A percentile compares a stretch with the other conserved stretches of the same genome.
These are phyloP conservation scores for Flaveria brownii DNA, from an alignment of 129 eudicot species.

Conservation along the genomic window DNA sequence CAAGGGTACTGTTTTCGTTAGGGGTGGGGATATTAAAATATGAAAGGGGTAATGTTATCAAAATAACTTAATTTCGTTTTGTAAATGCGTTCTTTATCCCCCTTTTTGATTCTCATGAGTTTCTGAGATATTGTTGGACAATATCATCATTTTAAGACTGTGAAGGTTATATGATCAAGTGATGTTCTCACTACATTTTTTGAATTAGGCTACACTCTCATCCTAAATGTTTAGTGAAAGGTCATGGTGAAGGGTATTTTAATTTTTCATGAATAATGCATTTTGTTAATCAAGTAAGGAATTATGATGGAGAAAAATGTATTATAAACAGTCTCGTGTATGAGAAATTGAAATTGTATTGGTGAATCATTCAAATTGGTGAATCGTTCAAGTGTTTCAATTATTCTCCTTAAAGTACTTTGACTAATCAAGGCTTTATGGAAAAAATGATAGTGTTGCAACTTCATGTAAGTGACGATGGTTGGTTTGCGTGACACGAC, in stretches of 20 bases:
- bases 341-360: neutral
- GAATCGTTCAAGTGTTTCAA: neutral
- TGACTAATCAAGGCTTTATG: neutral
- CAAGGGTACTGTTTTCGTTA: no score
- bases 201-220: neutral
- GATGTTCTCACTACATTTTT: neutral
- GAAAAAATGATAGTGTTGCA: neutral
- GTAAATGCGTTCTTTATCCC: neutral
- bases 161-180: neutral
- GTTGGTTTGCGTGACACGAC: neutral
- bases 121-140: neutral
- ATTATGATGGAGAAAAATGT: neutral
- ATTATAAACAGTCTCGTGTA: neutral
- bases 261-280: neutral
- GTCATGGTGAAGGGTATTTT: neutral
- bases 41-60: no score
- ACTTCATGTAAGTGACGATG: neutral
- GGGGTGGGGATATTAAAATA: no score
- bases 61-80: neutral
- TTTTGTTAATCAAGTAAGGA: neutral
- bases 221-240: neutral
- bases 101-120: neutral
- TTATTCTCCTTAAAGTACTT: neutral
- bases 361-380: neutral
- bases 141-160: neutral